Evolutionary conservation across 331 rosid genomes (phyloP).

Genomic region (Spiraea crenata): DNA sequence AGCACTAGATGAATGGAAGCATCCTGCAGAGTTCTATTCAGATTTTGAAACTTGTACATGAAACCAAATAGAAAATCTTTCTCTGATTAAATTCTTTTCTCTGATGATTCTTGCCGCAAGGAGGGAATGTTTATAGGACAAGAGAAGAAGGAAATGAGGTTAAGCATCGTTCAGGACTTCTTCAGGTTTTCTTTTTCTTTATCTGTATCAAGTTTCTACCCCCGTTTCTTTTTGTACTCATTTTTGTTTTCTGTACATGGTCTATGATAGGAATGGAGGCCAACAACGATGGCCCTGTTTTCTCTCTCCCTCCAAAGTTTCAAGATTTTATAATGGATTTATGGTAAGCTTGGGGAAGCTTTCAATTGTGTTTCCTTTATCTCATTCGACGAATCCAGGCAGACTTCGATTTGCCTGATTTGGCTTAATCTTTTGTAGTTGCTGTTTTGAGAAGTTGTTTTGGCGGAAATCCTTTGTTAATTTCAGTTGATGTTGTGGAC

Average conservation of each 20-base stretch:
- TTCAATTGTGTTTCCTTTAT: too few relatives aligned
- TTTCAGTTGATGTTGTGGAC: too few relatives aligned
- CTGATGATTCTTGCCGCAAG: slow-evolving; percentile 23
- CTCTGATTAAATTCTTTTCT: background rate
- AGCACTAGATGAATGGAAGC: background rate
- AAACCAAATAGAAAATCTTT: background rate
- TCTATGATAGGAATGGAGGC: background rate
- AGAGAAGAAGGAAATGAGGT: background rate
- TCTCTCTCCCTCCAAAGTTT: background rate
- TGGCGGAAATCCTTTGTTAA: too few relatives aligned
- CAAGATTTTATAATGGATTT: too few relatives aligned
- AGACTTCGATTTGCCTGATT: too few relatives aligned
- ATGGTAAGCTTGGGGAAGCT: too few relatives aligned
- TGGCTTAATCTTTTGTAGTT: too few relatives aligned
- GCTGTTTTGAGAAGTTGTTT: too few relatives aligned
- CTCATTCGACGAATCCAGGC: too few relatives aligned
- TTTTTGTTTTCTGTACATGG: background rate
- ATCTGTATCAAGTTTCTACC: background rate
- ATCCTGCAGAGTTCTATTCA: background rate
- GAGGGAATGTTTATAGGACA: slow-evolving; percentile 7
- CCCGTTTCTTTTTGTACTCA: background rate
- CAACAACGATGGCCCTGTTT: too few relatives aligned
- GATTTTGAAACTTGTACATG: slow-evolving; percentile 24
- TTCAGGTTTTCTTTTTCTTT: background rate
- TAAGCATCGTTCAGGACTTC: background rate